Evolutionary conservation across 805 yeast genomes (phyloP).

Genomic region (Lipomyces japonicus): DNA sequence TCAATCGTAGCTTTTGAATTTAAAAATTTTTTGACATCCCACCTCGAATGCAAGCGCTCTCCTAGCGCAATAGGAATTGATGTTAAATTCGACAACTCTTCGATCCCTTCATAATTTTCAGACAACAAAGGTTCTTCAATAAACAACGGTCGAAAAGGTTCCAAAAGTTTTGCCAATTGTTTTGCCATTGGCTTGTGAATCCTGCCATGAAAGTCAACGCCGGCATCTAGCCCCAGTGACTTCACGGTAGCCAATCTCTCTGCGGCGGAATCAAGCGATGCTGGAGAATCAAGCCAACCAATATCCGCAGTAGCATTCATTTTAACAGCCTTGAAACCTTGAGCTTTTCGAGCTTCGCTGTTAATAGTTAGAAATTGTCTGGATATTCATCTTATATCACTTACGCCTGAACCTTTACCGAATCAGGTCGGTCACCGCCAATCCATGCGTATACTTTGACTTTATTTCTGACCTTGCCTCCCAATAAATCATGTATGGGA

Average conservation of each 20-base stretch:
- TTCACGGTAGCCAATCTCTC: slow-evolving; percentile 32
- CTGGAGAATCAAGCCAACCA: slow-evolving; percentile 33
- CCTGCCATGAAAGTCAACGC: slow-evolving; percentile 37
- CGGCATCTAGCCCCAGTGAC: slow-evolving; percentile 34
- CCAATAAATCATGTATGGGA: slow-evolving; percentile 35
- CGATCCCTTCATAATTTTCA: slow-evolving; percentile 32
- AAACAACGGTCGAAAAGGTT: slow-evolving; percentile 34
- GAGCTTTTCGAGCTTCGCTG: slow-evolving; percentile 30
- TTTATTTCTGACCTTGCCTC: slow-evolving; percentile 36
- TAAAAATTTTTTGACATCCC: slow-evolving; percentile 32
- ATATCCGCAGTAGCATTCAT: slow-evolving; percentile 37
- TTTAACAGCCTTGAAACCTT: slow-evolving; percentile 38
- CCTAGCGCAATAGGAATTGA: slow-evolving; percentile 35
- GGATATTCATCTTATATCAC: no score
- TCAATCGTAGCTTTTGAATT: slow-evolving; percentile 31
- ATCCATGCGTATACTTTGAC: slow-evolving; percentile 37
- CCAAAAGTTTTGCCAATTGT: slow-evolving; percentile 33
- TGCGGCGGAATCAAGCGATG: slow-evolving; percentile 31
- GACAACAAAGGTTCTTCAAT: slow-evolving; percentile 37
- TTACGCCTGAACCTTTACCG: slow-evolving; percentile 33
- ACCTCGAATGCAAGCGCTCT: slow-evolving; percentile 34
- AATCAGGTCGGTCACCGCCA: slow-evolving; percentile 36
- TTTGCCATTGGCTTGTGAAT: slow-evolving; percentile 37
- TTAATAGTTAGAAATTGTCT: no score
- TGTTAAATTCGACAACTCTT: slow-evolving; percentile 28